Evolutionary conservation across 768 basidiomycete species (phyloP), one percentile per base, ranked within the genome.

Genomic region (Cytidiella melzeri): DNA sequence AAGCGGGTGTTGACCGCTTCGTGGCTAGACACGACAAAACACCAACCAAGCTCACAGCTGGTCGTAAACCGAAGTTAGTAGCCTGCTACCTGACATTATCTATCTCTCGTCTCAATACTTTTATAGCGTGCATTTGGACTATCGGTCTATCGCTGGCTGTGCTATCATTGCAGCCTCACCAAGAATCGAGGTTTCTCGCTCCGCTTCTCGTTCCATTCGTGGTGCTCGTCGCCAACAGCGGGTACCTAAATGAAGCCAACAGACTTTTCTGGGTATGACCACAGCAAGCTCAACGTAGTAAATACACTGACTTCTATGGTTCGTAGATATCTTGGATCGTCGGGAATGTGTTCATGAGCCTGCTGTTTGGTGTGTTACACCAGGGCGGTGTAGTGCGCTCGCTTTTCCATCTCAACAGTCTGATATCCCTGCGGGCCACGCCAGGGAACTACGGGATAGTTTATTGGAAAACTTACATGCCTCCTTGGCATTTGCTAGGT

Each of bases 301-400:
- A 18, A 10, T 20, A 7, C 15, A 28, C 30, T 15, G 30, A n/a
- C 1, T 37, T 10, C 39, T 23, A 12, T 13, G 41, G 23, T 27
- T 46, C 23, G 15, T 28, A 71, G 70, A 41, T 47, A 3, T 48
- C 54, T 4, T 68, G 67, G 64, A 51, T 61, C 37, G 41, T 47
- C 18, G 61, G 60, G 18, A 72, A 72, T 36, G 1, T 55, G 11
- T 43, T 51, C 3, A 59, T 69, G 3, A 56, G 58, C 0, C n/a
- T 64, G 4, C 50, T 70, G 11, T 72, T 71, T 38, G 71, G 69
- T 12, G 5, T 72, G 40, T 48, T 70, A 25, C 70, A 71, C 27
- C 70, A 72, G 53, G 71, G 69, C 36, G 71, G 71, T 15, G 58
- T 72, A n/a, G 62, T 70, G n/a, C 71, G 64, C 4, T 72, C 70